Base-by-base conservation (phyloP, 129 eudicot genomes). In the Lonicera japonica region DNA sequence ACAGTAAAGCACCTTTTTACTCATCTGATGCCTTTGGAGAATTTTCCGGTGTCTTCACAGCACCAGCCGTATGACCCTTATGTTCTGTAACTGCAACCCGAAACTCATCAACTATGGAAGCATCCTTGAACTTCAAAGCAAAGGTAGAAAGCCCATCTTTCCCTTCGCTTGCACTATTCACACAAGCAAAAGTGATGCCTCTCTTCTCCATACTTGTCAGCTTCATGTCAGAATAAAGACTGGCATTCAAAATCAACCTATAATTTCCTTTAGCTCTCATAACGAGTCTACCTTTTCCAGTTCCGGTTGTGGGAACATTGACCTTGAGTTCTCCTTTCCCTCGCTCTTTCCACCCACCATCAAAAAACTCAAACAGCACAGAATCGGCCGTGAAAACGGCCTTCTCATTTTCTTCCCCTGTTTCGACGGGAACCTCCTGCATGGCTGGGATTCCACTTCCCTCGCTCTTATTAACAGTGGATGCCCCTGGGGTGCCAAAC, bases 311-410 rank as follows among this genome's bases (percentile, higher is more conserved):
- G 54, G 82, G 70, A 55, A 82, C 78, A 53, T 92, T 87, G 54
- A 92, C 81, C 72, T 82, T 92, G 34, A 92, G 45, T 57, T 92
- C 98, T 14, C 98, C 98, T 72, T 92, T 92, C 0, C 98, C 98
- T 0, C 98, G 80, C 56, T 87, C 98, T 73, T 87, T 92, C 98
- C 98, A 87, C 25, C 81, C 77, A 36, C 95, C 98, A 52, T 92
- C 86, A 11, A 69, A 40, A 67, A 60, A 87, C 81, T 92, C 96
- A 51, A 82, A 92, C 5, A 92, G 77, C 39, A 69, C 61, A 43
- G 98, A 80, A 61, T 92, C 91, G 11, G 91, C 91, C 5, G 90
- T 63, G 39, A 87, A 87, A 67, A 84, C 86, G 15, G 76, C 76
- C 55, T 71, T 75, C 74, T 87, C 98, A 45, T 92, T 80, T 74